Evolutionary conservation across 306 rosid species (phyloP).

Genomic region (Cicer arietinum): DNA sequence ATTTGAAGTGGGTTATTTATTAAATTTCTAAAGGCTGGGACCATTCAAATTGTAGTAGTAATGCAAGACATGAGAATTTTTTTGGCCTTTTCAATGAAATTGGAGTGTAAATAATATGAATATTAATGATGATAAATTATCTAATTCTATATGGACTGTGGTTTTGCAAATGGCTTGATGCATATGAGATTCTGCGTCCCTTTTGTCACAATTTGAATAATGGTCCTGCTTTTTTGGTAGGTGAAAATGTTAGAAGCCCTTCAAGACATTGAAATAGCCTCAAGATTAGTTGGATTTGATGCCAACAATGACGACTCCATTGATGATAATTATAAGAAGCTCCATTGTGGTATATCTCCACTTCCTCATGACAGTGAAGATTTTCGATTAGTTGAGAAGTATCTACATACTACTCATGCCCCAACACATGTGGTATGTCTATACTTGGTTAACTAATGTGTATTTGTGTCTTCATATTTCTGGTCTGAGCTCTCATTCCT

Average conservation of each 20-base stretch:
- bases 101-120: slow-evolving; percentile 23
- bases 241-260: slow-evolving; percentile 99
- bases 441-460: slow-evolving; percentile 14
- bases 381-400: slow-evolving; percentile 77
- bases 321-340: slow-evolving; percentile 92
- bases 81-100: slow-evolving; percentile 22
- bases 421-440: slow-evolving; percentile 89
- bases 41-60: slow-evolving; percentile 11
- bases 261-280: slow-evolving; percentile 98
- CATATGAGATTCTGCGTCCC: slow-evolving; percentile 15
- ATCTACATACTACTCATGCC: slow-evolving; percentile 89
- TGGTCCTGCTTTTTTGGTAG: slow-evolving; percentile 52
- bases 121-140: slow-evolving; percentile 5
- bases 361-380: slow-evolving; percentile 88
- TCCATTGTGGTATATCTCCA: slow-evolving; percentile 75
- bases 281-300: slow-evolving; percentile 94
- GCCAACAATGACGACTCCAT: slow-evolving; percentile 75
- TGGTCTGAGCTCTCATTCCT: slow-evolving; percentile 14
- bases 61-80: slow-evolving; percentile 4
- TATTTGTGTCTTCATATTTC: slow-evolving; percentile 11
- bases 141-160: slow-evolving; percentile 17
- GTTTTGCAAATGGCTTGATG: slow-evolving; percentile 11
- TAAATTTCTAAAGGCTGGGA: slow-evolving; percentile 22
- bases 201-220: slow-evolving; percentile 27
- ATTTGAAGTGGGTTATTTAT: slow-evolving; percentile 6